Base-by-base conservation (phyloP, 2,329 filamentous ascomycete species). In the Pseudogymnoascus sp. region DNA sequence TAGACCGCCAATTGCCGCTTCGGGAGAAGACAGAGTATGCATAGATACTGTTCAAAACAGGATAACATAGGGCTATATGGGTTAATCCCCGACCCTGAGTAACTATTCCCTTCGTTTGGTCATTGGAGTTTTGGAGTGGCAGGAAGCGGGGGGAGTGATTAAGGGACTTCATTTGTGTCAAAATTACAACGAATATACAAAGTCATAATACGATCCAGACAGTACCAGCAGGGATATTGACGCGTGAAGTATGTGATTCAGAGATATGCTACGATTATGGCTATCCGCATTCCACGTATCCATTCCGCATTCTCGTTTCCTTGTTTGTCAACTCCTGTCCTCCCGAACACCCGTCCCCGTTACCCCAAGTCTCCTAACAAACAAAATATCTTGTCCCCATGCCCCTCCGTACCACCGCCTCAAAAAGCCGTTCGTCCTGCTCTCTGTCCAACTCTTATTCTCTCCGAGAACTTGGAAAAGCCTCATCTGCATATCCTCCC, bases 1-100 rank as follows among this genome's bases (percentile, higher is more conserved):
- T 87, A 57, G 81, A 86, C 64, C 74, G 83, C 61, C 80, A 81
- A 67, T 70, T 85, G 62, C 82, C 83, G 2, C 69, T 83, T 57
- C 75, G 80, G 59, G 62, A 64, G 11, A 60, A 65, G 28, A 28
- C 30, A 34, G 28, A 22, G 54, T 32, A 18, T 16, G 2, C 47
- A 4, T 54, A 54, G 28, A 54, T 54, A 18, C 25, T 32, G 43
- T 18, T 18, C 18, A 18, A 18, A n/a, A n/a, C 28, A 54, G 28
- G n/a, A 54, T 54, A n/a, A 54, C n/a, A 6, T 18, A 18, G 47
- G 47, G 47, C 8, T 32, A 12, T 9, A 16, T 6, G 43, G 43
- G 43, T 8, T 8, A n/a, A 12, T 54, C 5, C 28, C 28, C n/a
- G 28, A 9, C 25, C 28, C 28, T 3, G 28, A 54, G n/a, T 54